A percentile compares a stretch with the other conserved stretches of the same genome.
Evolutionary conservation across 805 yeast species (phyloP).

Genomic region (Teunomyces kruisii): DNA sequence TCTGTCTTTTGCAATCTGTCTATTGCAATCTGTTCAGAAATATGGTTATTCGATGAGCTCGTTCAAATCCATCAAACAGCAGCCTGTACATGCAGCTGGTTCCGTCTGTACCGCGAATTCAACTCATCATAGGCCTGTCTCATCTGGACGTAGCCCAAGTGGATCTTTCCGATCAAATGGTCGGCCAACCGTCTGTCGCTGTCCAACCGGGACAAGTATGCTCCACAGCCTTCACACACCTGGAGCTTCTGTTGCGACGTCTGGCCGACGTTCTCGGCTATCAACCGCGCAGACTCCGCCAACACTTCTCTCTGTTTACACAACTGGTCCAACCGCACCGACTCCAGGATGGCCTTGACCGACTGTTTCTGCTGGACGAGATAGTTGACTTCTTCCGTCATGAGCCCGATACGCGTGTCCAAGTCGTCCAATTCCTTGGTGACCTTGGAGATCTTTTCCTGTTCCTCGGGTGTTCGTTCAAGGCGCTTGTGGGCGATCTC

Average conservation of each 20-base stretch:
- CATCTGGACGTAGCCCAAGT: conserved; percentile 78
- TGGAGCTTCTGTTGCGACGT: conserved; percentile 88
- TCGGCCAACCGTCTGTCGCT: conserved; percentile 86
- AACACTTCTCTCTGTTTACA: conserved; percentile 50
- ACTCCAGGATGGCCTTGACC: conserved; percentile 50
- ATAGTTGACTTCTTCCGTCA: conserved; percentile 62
- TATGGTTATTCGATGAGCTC: too few species aligned
- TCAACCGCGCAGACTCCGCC: conserved; percentile 55
- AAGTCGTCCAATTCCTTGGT: conserved; percentile 59
- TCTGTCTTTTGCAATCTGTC: too few species aligned
- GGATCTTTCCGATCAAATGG: conserved; percentile 86
- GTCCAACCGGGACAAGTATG: conserved; percentile 80
- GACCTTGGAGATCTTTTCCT: conserved; percentile 52
- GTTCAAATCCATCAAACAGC: too few species aligned
- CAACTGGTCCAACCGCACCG: conserved; percentile 44
- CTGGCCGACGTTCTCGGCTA: conserved; percentile 75
- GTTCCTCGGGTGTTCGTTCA: conserved; percentile 75
- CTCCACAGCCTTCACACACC: conserved; percentile 89
- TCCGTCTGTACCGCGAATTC: conserved; percentile 15
- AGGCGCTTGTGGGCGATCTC: conserved; percentile 61
- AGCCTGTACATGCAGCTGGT: too few species aligned
- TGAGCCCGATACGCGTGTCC: conserved; percentile 63
- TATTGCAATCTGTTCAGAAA: too few species aligned
- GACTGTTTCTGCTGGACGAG: conserved; percentile 51
- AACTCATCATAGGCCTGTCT: conserved; percentile 52